Evolutionary conservation across 768 basidiomycete species (phyloP), one percentile per base, ranked within the genome.

Genomic region (Macrocybe gigantea): DNA sequence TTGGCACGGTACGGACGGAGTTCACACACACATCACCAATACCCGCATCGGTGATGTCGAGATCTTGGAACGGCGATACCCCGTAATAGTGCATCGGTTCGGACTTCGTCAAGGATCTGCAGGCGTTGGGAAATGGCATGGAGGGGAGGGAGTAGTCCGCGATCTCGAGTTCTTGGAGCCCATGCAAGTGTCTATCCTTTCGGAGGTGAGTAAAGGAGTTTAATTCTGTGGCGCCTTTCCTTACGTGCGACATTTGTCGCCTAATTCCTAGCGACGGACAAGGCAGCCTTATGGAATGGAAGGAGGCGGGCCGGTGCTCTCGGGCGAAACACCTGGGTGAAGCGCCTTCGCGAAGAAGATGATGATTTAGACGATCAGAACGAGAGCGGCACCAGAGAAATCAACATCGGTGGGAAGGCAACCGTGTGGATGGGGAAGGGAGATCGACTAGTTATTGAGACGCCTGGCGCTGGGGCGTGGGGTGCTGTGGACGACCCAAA

Each of bases 41-140:
- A 93, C 91, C 7, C 82, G 91, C 8, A 93, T 93, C 38, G 91
- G 91, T 14, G 94, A 97, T 56, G 85, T 93, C 33, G 94, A 97
- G 61, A 86, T 95, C 57, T 75, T 97, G 33, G 94, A 97, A 61
- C 79, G 93, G 41, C 82, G 94, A 38, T 97, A 96, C 63, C 93
- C 94, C 0, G 82, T 95, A n/a, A 70, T 96, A 55, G 55, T 97
- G 11, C 89, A 88, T 60, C 81, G 78, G 58, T 96, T 96, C 61
- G 87, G 83, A 5, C 61, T 93, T 40, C 78, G 91, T 15, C 60
- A 72, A 11, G 82, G 75, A 38, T 86, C 84, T 7, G 88, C 75
- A 30, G 91, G 91, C 0, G 61, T 65, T 33, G 91, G 91, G 5
- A 72, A 77, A 54, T 92, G 77, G 74, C 70, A 69, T 31, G 93